These are phyloP conservation scores for Coccomyxa subellipsoidea DNA, from an alignment of 163 green algal genomes.

Conservation along the genomic window DNA sequence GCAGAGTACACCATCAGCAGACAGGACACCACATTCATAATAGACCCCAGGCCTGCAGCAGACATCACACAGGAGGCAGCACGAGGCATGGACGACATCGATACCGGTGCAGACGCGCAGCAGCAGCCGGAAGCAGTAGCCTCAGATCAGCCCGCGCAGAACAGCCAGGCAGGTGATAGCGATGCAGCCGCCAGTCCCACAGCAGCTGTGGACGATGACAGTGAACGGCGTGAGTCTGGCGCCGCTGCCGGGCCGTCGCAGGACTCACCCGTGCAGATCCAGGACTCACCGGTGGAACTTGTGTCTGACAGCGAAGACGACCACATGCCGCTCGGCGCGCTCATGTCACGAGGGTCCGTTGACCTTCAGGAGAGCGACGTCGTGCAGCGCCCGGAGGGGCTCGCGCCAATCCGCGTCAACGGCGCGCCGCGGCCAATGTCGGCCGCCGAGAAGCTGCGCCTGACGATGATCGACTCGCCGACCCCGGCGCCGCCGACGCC, in stretches of 20 bases:
- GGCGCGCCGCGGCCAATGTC: too few species aligned
- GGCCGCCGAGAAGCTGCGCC: not conserved
- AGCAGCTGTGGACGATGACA: not conserved
- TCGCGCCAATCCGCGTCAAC: not conserved
- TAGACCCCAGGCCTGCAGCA: not conserved
- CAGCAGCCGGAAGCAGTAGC: not conserved
- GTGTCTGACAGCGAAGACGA: not conserved
- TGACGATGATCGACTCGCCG: not conserved
- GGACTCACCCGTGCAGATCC: too few species aligned
- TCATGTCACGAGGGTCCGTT: too few species aligned
- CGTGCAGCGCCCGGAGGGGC: not conserved
- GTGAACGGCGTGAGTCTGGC: not conserved
- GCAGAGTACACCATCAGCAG: not conserved
- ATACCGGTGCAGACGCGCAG: not conserved
- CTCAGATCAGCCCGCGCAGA: not conserved
- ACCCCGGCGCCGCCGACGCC: not conserved
- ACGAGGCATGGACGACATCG: not conserved
- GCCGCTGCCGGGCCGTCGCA: not conserved
- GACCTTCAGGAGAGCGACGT: not conserved
- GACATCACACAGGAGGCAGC: not conserved
- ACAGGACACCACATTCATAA: not conserved
- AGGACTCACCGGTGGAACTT: too few species aligned
- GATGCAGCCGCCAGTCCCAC: not conserved
- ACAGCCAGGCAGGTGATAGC: not conserved
- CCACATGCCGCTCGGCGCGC: too few species aligned